Conservation (phyloP, 2,329 filamentous ascomycete genomes). For the Curvularia verruculosa region DNA sequence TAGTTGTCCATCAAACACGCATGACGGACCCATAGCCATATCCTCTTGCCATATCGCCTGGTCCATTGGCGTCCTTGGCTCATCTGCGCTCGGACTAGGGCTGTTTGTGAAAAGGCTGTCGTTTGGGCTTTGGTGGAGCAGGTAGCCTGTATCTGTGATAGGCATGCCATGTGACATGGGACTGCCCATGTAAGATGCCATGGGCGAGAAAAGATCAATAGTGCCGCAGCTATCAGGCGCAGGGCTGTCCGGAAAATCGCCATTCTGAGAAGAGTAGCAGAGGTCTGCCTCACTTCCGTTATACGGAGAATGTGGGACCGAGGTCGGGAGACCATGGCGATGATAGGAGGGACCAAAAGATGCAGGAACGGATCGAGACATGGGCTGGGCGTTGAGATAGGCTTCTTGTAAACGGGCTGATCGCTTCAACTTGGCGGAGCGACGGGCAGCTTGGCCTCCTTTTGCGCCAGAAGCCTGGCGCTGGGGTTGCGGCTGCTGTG, state of each 20-base stretch:
- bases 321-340: slow-evolving; percentile 7
- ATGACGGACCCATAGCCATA: slow-evolving; percentile 8
- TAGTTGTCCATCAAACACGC: slow-evolving; percentile 16
- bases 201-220: slow-evolving; percentile 15
- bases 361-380: slow-evolving; percentile 23
- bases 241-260: slow-evolving; percentile 15
- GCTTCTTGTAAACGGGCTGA: slow-evolving; percentile 27
- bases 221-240: slow-evolving; percentile 1
- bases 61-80: slow-evolving; percentile 30
- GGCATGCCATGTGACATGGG: slow-evolving; percentile 5
- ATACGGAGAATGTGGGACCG: slow-evolving; percentile 27
- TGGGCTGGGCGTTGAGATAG: slow-evolving; percentile 30
- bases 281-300: slow-evolving; percentile 32
- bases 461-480: slow-evolving; percentile 55
- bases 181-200: neutral
- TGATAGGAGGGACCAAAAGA: slow-evolving; percentile 20
- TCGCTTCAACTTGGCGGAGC: slow-evolving; percentile 32
- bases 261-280: slow-evolving; percentile 6
- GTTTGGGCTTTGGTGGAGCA: slow-evolving; percentile 26
- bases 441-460: slow-evolving; percentile 53
- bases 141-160: slow-evolving; percentile 21
- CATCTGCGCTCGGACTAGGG: slow-evolving; percentile 26
- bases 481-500: slow-evolving; percentile 42
- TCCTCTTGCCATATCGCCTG: slow-evolving; percentile 23
- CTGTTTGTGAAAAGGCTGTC: slow-evolving; percentile 34